Conservation (phyloP, 1,284 basidiomycete species). For the Cryptococcus sp. region DNA sequence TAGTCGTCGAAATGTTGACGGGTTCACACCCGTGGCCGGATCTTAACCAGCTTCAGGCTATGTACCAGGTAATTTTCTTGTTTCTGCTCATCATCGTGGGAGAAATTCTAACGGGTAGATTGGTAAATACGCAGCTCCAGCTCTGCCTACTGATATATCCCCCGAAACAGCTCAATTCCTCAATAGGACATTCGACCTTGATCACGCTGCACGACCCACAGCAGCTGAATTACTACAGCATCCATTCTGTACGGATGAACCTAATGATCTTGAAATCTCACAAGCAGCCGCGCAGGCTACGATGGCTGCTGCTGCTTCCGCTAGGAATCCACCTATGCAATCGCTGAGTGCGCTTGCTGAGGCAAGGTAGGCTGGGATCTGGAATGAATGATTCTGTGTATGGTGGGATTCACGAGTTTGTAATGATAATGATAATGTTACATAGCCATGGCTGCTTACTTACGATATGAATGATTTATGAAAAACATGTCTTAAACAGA, state of each 20-base stretch:
- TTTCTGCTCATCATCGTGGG: too few relatives aligned
- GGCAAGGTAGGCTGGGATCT: neutral
- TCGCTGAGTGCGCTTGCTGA: neutral
- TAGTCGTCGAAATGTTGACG: slow-evolving; percentile 97
- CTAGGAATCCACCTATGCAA: neutral
- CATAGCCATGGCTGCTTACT: too few relatives aligned
- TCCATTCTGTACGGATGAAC: slow-evolving; percentile 57
- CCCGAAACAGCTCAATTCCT: slow-evolving; percentile 79
- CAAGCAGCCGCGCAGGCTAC: slow-evolving; percentile 3
- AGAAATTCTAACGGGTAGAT: slow-evolving; percentile 59
- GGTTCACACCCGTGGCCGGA: slow-evolving; percentile 97
- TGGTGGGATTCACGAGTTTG: too few relatives aligned
- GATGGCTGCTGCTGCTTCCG: neutral
- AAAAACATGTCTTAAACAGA: too few relatives aligned
- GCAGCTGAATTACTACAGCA: slow-evolving; percentile 72
- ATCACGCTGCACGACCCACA: slow-evolving; percentile 75
- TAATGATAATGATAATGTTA: too few relatives aligned
- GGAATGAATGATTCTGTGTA: too few relatives aligned
- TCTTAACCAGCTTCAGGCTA: slow-evolving; percentile 97
- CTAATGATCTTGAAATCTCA: slow-evolving; percentile 27
- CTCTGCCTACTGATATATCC: slow-evolving; percentile 83
- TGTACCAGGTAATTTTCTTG: slow-evolving; percentile 68
- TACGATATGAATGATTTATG: neutral
- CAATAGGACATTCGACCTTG: slow-evolving; percentile 74
- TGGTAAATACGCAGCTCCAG: slow-evolving; percentile 75